Base-by-base conservation (phyloP, 2,329 filamentous ascomycete genomes). In the Chaetomium globosum region DNA sequence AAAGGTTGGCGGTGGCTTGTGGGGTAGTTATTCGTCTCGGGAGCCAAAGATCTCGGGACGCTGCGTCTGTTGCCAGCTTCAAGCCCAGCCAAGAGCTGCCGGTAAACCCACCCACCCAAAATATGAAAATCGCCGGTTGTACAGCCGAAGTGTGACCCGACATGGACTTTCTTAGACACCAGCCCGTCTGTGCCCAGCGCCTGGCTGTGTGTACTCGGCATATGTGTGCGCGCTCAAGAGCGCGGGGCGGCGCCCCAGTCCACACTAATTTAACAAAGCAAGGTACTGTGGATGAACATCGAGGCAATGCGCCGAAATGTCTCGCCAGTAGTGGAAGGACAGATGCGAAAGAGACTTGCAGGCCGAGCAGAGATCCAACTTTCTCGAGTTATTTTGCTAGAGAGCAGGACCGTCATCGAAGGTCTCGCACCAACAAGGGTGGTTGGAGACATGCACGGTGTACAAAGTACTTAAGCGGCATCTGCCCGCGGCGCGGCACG, bases 91-190 rank as follows among this genome's bases (percentile, higher is more conserved):
- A 57, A 19, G 46, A 19, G 19, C 23, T 57, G 55, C 56, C 33
- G 28, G 62, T 3, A 43, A 48, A 57, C 62, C 26, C 26, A 26
- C 26, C 26, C 54, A 49, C 23, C 49, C 21, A 59, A 21, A 65
- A 54, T 7, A 23, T 12, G 33, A 61, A 51, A 65, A 46, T 53
- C 52, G 21, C 59, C 52, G 59, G 58, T 46, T 26, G 58, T 58
- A 26, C 61, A 33, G 48, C 58, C 33, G 21, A 62, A n/a, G 43
- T 31, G 51, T 16, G 63, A 61, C 48, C 36, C 30, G 52, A 61
- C 26, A 16, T 28, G 49, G n/a, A 9, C 49, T 48, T 49, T 23
- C 26, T 43, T 46, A n/a, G 49, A 49, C 54, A 54, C 33, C 30
- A 28, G 26, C 10, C 28, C 9, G 48, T 16, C 57, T 60, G 56